These are phyloP conservation scores for Suillus ampliporus DNA, from an alignment of 768 basidiomycete genomes.

Conservation along the genomic window DNA sequence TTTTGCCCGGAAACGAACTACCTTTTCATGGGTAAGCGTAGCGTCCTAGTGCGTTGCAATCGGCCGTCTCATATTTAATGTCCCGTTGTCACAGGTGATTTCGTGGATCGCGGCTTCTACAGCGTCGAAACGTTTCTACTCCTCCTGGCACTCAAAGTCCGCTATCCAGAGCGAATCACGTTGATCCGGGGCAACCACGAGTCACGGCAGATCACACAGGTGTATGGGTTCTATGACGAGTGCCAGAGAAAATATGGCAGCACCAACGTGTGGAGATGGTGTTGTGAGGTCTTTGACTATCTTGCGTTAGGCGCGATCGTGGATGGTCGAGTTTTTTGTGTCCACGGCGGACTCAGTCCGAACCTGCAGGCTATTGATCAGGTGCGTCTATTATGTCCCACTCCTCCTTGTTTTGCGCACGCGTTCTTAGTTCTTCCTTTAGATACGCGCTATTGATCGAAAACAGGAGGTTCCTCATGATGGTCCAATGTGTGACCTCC, in stretches of 20 bases:
- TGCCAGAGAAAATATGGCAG: constrained; percentile 96
- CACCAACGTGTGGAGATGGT: constrained; percentile 96
- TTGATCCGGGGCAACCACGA: constrained; percentile 98
- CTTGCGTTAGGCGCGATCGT: constrained; percentile 93
- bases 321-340: constrained; percentile 97
- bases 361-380: constrained; percentile 87
- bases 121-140: constrained; percentile 96
- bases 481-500: constrained; percentile 96
- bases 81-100: constrained; percentile 71
- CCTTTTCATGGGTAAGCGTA: constrained; percentile 87
- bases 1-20: constrained; percentile 94
- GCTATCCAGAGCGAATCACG: constrained; percentile 96
- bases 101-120: constrained; percentile 98
- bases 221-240: constrained; percentile 95
- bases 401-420: constrained; percentile 22
- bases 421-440: constrained; percentile 15
- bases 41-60: constrained; percentile 13
- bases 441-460: constrained; percentile 94
- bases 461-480: constrained; percentile 99
- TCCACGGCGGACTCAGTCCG: constrained; percentile 95
- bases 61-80: constrained; percentile 16
- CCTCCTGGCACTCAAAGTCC: constrained; percentile 92
- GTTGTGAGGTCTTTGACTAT: constrained; percentile 98
- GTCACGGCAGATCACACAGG: constrained; percentile 95
- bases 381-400: constrained; percentile 48